phyloP scores from a whole-genome alignment of 225 moss, liverwort and hornwort species.

The Straminergon stramineum region DNA sequence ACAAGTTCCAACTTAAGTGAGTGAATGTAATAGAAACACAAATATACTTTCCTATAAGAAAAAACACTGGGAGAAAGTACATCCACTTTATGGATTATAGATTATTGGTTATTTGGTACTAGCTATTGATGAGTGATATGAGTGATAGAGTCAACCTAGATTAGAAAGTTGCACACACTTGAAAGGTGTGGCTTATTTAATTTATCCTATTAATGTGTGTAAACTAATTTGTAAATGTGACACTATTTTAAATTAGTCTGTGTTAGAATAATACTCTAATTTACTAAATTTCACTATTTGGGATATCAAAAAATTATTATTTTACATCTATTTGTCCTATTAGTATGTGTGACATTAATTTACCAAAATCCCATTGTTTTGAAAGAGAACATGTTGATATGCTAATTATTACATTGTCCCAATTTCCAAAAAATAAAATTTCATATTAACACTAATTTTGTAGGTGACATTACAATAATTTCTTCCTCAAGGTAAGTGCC shows the following conservation, averaged over 20 bases:
- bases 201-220: background rate
- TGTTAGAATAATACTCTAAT: fast-evolving
- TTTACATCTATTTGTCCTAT: background rate
- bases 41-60: background rate
- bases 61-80: background rate
- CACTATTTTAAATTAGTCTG: background rate
- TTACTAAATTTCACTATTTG: background rate
- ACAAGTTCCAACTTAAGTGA: background rate
- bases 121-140: background rate
- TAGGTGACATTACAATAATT: background rate
- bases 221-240: background rate
- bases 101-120: background rate
- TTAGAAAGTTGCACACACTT: background rate
- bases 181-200: background rate
- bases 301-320: background rate
- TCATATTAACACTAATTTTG: background rate
- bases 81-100: background rate
- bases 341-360: background rate
- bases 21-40: background rate
- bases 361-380: background rate
- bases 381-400: background rate
- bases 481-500: fast-evolving
- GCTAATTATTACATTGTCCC: background rate
- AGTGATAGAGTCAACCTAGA: background rate
- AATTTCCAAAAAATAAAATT: background rate